Conservation (phyloP, 1,139 yeast genomes). For the Torulaspora globosa region DNA sequence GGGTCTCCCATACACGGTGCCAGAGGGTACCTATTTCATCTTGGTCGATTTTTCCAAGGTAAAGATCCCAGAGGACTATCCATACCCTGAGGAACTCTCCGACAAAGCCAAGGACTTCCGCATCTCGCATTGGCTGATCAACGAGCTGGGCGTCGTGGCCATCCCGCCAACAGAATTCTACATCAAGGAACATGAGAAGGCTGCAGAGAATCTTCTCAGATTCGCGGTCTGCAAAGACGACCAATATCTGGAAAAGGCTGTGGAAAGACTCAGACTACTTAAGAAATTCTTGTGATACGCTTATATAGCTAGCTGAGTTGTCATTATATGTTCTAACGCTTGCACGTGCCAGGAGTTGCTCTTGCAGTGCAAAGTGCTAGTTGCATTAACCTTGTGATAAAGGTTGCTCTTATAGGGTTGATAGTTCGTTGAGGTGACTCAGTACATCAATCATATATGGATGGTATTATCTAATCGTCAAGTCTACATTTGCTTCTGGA, state of each 20-base stretch:
- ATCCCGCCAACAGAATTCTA: slow-evolving; percentile 96
- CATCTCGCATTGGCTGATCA: slow-evolving; percentile 87
- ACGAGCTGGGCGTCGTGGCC: slow-evolving; percentile 89
- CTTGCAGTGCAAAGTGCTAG: not conserved
- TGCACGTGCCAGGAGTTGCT: not conserved
- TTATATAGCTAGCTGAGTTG: not conserved
- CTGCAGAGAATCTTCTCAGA: slow-evolving; percentile 80
- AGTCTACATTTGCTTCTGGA: slow-evolving; percentile 60
- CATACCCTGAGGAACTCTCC: slow-evolving; percentile 64
- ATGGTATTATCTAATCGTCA: slow-evolving; percentile 7
- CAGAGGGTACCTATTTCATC: slow-evolving; percentile 92
- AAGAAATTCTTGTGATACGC: slow-evolving; percentile 51
- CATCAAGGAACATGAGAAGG: slow-evolving; percentile 61
- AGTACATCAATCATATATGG: not conserved
- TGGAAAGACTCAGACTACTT: slow-evolving; percentile 62
- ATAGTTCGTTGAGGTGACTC: not conserved
- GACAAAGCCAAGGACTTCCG: slow-evolving; percentile 78
- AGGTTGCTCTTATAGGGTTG: not conserved
- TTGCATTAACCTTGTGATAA: not conserved
- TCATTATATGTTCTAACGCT: not conserved
- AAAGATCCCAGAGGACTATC: slow-evolving; percentile 67
- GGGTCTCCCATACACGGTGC: slow-evolving; percentile 78
- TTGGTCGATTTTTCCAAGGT: slow-evolving; percentile 82
- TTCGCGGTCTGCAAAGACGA: slow-evolving; percentile 97
- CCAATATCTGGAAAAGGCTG: slow-evolving; percentile 72